These are phyloP conservation scores for Pholiota microspora DNA, from an alignment of 768 basidiomycete genomes.

Conservation along the genomic window DNA sequence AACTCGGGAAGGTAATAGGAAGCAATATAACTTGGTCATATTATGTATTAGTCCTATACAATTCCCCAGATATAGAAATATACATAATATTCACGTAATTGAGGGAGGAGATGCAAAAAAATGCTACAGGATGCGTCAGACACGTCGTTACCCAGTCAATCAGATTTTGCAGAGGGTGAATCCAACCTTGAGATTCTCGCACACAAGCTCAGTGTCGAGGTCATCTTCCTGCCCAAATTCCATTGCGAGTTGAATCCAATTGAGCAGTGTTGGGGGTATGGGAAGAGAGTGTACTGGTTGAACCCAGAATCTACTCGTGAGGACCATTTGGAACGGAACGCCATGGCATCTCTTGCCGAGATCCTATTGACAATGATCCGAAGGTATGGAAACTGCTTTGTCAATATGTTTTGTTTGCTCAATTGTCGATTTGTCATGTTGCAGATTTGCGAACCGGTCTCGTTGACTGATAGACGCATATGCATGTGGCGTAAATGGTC, in stretches of 20 bases:
- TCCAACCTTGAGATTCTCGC: no score
- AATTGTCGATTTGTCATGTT: no score
- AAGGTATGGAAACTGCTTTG: no score
- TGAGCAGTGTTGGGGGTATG: slow-evolving; percentile 20
- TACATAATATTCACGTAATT: no score
- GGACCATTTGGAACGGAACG: background rate
- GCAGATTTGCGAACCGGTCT: slow-evolving; percentile 7
- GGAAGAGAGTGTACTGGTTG: slow-evolving; percentile 11
- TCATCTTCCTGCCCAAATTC: background rate
- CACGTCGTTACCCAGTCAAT: background rate
- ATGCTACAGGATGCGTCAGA: slow-evolving; percentile 12
- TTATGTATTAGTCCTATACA: no score
- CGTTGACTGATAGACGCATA: slow-evolving; percentile 21
- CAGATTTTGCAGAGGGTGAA: background rate
- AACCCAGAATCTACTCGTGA: slow-evolving; percentile 5
- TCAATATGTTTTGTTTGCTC: no score
- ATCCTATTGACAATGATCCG: background rate
- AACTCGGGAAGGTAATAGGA: slow-evolving; percentile 29
- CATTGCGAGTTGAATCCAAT: slow-evolving; percentile 19
- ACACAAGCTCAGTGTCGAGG: background rate
- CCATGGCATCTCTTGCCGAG: background rate
- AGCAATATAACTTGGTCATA: slow-evolving; percentile 32
- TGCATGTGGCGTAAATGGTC: slow-evolving; percentile 15
- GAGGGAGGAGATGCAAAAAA: slow-evolving; percentile 25
- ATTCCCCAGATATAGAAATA: no score